Evolutionary conservation across 345 rosid genomes (phyloP).

Genomic region (Euclidium syriacum): DNA sequence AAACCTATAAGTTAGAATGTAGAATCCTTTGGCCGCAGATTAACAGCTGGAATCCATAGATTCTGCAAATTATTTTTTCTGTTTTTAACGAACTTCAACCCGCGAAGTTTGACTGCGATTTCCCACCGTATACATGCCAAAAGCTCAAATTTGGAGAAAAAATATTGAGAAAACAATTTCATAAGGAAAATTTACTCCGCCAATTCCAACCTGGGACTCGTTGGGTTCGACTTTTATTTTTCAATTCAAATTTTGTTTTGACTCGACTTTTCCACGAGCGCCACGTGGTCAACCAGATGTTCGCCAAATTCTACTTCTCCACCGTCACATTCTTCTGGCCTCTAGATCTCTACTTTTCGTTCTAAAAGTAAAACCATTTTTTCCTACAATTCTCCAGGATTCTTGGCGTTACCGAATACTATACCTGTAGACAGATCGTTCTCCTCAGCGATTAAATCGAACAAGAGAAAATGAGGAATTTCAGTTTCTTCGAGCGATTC

Average conservation of each 20-base stretch:
- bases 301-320: slow-evolving; percentile 14
- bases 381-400: slow-evolving; percentile 21
- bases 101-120: too few relatives aligned
- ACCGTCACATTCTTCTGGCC: slow-evolving; percentile 5
- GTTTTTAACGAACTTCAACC: too few relatives aligned
- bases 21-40: too few relatives aligned
- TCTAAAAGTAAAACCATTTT: background rate
- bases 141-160: slow-evolving; percentile 12
- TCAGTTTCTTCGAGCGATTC: slow-evolving; percentile 49
- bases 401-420: slow-evolving; percentile 6
- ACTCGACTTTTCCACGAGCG: background rate
- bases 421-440: slow-evolving; percentile 15
- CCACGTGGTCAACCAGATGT: slow-evolving; percentile 16
- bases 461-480: slow-evolving; percentile 46
- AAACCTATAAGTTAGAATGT: too few relatives aligned
- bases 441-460: background rate
- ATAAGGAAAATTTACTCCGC: background rate
- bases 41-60: too few relatives aligned
- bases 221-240: background rate
- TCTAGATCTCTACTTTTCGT: background rate
- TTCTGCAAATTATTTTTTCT: too few relatives aligned
- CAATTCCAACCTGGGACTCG: slow-evolving; percentile 20
- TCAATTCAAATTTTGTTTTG: background rate
- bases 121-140: too few relatives aligned
- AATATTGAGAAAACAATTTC: background rate